Base-by-base conservation (phyloP, 2,329 filamentous ascomycete genomes). In the Exophiala sp. region DNA sequence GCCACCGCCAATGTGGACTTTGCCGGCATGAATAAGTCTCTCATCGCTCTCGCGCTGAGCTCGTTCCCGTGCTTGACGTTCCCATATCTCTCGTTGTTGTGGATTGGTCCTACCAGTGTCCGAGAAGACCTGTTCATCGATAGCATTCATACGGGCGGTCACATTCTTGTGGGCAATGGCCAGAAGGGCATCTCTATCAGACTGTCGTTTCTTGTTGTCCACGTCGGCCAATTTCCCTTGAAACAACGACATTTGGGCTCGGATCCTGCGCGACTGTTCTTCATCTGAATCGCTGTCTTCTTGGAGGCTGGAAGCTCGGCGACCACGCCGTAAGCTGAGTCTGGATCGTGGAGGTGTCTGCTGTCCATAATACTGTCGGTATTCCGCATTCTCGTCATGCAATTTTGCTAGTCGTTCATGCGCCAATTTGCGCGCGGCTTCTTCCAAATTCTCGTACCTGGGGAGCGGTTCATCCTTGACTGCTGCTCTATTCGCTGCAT, bases 111-210 rank as follows among this genome's bases (percentile, higher is more conserved):
- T 83, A 49, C 88, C 88, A 1, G 86, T 91, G 46, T 91, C 79
- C 11, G 79, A 75, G 58, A 83, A 88, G 10, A 95, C 79, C 61
- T 82, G 83, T 65, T 90, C 81, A 53, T 97, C 91, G 74, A 96
- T 89, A 34, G 78, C 79, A 53, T 86, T 81, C 58, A 96, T 78
- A 35, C 80, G 81, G 16, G 82, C 82, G 58, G 83, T 81, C n/a
- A 96, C 91, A 58, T 95, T 95, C 38, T 85, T 82, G 63, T 90
- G 86, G 1, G 91, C 91, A 2, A 82, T 82, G 8, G 85, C 85
- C 57, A 95, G 73, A 1, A 97, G 72, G 1, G 78, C 75, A 47
- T 86, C 84, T 10, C 88, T 83, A 60, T 95, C 90, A 37, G 79
- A 76, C 51, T 83, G 76, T 35, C 86, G 79, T 68, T 91, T 91